phyloP scores from a whole-genome alignment of 768 basidiomycete genomes.

The Termitomyces sp. region DNA sequence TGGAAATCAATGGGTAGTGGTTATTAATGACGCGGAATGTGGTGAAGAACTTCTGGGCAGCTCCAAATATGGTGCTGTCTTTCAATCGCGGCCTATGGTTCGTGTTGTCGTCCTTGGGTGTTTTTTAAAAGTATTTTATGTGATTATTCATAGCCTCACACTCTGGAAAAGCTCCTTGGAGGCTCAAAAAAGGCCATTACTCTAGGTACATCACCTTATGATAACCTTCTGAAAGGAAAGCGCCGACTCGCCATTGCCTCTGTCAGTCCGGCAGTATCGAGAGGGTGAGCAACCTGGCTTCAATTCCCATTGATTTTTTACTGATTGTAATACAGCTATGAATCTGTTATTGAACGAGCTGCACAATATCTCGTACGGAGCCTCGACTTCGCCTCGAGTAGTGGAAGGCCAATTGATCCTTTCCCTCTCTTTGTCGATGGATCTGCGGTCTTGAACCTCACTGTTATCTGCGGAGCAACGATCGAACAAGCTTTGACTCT shows the following conservation, averaged over 20 bases:
- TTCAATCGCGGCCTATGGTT: constrained; percentile 13
- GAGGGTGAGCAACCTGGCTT: neutral
- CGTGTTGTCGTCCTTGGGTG: neutral
- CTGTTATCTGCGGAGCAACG: constrained; percentile 10
- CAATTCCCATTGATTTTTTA: neutral
- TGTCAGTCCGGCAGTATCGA: constrained; percentile 12
- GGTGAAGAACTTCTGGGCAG: constrained; percentile 13
- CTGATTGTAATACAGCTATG: constrained; percentile 4
- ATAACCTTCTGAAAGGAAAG: constrained; percentile 10
- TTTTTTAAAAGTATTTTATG: neutral
- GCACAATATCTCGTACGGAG: constrained; percentile 11
- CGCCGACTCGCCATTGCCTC: constrained; percentile 14
- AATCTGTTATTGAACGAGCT: constrained; percentile 8
- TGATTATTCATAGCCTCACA: constrained; percentile 2
- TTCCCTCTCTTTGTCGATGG: constrained; percentile 10
- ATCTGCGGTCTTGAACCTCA: constrained; percentile 8
- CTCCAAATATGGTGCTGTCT: constrained; percentile 9
- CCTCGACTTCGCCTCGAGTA: constrained; percentile 1
- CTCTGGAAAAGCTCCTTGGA: constrained; percentile 7
- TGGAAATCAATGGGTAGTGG: constrained; percentile 11
- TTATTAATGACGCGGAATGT: constrained; percentile 11
- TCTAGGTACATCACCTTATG: constrained; percentile 12
- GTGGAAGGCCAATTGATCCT: constrained; percentile 6
- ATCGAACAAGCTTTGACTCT: constrained; percentile 8
- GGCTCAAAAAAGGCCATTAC: constrained; percentile 10